phyloP scores from a whole-genome alignment of 768 basidiomycete species.

The Phylloporus sp. region DNA sequence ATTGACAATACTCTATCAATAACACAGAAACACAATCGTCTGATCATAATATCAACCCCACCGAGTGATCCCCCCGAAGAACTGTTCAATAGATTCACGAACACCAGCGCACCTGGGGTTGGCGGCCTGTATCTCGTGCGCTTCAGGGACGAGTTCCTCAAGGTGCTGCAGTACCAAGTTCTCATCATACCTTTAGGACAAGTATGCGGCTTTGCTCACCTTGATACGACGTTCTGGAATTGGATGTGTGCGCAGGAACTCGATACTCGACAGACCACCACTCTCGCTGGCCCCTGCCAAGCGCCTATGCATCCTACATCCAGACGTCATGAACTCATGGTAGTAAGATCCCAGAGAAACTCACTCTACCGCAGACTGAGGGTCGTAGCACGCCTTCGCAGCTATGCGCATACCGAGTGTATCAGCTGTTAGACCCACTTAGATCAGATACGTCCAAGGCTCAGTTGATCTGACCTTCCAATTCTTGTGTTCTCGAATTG shows the following conservation, averaged over 20 bases:
- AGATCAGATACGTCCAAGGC: not conserved
- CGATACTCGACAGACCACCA: conserved; percentile 31
- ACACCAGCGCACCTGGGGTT: conserved; percentile 53
- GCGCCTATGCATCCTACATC: conserved; percentile 63
- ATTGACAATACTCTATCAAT: not conserved
- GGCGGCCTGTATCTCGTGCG: conserved; percentile 48
- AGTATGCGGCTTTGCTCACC: conserved; percentile 37
- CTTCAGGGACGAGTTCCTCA: conserved; percentile 53
- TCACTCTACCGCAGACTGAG: conserved; percentile 68
- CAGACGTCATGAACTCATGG: not conserved
- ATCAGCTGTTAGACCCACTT: conserved; percentile 54
- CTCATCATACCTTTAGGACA: not conserved
- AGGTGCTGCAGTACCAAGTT: conserved; percentile 38
- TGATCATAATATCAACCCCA: conserved; percentile 4
- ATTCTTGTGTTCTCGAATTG: conserved; percentile 77
- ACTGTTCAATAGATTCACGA: conserved; percentile 31
- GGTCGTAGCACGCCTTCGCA: conserved; percentile 85
- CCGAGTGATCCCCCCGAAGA: conserved; percentile 14
- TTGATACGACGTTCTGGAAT: conserved; percentile 65
- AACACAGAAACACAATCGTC: not conserved
- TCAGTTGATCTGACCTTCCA: conserved; percentile 53
- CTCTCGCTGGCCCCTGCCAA: conserved; percentile 54
- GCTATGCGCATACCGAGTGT: conserved; percentile 78
- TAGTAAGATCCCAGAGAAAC: not conserved
- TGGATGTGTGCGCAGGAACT: conserved; percentile 83